Conservation (phyloP, 768 basidiomycete genomes). For the Tylopilus sp. region DNA sequence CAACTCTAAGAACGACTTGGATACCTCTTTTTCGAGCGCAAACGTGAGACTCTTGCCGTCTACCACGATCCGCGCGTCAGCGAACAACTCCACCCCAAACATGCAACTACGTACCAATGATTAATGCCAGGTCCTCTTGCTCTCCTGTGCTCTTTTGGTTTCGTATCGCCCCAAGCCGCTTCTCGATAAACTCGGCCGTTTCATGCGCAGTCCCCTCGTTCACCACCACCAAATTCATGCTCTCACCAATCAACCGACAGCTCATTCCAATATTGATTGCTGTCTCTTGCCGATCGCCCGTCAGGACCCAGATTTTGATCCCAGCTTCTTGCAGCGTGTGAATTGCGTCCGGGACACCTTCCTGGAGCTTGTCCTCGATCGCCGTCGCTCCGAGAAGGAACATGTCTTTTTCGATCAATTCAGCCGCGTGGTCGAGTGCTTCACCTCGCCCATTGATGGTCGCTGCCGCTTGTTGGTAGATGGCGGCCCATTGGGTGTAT, state of each 20-base stretch:
- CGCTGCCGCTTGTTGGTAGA: conserved; percentile 90
- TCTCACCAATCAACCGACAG: conserved; percentile 94
- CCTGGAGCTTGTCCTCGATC: conserved; percentile 97
- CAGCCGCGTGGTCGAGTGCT: conserved; percentile 90
- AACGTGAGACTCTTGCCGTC: conserved; percentile 94
- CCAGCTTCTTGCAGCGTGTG: conserved; percentile 98
- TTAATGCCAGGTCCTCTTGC: conserved; percentile 88
- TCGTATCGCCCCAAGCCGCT: conserved; percentile 88
- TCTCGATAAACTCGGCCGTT: conserved; percentile 83
- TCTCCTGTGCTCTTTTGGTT: conserved; percentile 90
- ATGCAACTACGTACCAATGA: conserved; percentile 70
- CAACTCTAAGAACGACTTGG: conserved; percentile 87
- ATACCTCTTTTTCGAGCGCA: conserved; percentile 90
- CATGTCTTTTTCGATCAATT: conserved; percentile 93
- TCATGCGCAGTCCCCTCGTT: conserved; percentile 84
- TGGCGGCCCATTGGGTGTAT: conserved; percentile 82
- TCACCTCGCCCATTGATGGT: conserved; percentile 95
- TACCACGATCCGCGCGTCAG: conserved; percentile 25
- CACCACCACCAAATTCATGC: conserved; percentile 97
- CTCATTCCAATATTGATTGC: conserved; percentile 99
- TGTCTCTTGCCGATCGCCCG: conserved; percentile 97
- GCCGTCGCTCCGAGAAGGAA: conserved; percentile 94
- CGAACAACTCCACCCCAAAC: too few relatives aligned
- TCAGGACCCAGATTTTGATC: conserved; percentile 99
- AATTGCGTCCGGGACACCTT: conserved; percentile 97